Conservation (phyloP, 2,329 filamentous ascomycete species). For the Nothophaeocryptopus gaeumannii region DNA sequence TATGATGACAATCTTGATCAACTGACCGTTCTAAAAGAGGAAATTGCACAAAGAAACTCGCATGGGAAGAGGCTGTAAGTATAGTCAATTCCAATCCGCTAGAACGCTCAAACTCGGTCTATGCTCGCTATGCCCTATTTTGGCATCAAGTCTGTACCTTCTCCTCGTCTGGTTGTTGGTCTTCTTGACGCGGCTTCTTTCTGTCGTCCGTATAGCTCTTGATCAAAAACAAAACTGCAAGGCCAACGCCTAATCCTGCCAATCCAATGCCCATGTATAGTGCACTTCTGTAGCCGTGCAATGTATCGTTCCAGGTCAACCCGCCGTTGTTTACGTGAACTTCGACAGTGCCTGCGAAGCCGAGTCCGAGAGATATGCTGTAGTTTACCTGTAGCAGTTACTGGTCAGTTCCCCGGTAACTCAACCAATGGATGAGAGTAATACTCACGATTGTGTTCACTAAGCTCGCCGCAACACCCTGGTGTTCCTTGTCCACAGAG, state of each 20-base stretch:
- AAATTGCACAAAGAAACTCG: no score
- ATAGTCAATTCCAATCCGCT: no score
- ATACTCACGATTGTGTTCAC: slow-evolving; percentile 50
- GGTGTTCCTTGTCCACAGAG: slow-evolving; percentile 45
- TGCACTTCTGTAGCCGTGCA: slow-evolving; percentile 42
- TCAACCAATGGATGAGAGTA: slow-evolving; percentile 10
- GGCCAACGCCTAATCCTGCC: slow-evolving; percentile 27
- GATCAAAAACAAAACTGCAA: slow-evolving; percentile 30
- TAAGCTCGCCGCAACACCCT: slow-evolving; percentile 55
- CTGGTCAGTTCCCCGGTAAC: not conserved
- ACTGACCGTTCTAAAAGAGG: no score
- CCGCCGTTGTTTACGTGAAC: slow-evolving; percentile 44
- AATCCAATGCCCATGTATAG: slow-evolving; percentile 42
- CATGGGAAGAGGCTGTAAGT: no score
- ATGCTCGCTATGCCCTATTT: not conserved
- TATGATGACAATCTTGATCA: no score
- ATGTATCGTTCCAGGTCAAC: slow-evolving; percentile 30
- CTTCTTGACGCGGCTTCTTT: not conserved
- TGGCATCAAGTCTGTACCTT: not conserved
- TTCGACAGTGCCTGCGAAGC: slow-evolving; percentile 65
- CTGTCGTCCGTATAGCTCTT: slow-evolving; percentile 24
- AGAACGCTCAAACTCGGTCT: no score
- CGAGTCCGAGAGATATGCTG: slow-evolving; percentile 63
- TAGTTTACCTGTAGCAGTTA: slow-evolving; percentile 56
- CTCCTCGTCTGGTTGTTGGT: not conserved